Evolutionary conservation across 1,139 yeast species (phyloP), one percentile per base, ranked within the genome.

Genomic region (Ogataea hybrid): DNA sequence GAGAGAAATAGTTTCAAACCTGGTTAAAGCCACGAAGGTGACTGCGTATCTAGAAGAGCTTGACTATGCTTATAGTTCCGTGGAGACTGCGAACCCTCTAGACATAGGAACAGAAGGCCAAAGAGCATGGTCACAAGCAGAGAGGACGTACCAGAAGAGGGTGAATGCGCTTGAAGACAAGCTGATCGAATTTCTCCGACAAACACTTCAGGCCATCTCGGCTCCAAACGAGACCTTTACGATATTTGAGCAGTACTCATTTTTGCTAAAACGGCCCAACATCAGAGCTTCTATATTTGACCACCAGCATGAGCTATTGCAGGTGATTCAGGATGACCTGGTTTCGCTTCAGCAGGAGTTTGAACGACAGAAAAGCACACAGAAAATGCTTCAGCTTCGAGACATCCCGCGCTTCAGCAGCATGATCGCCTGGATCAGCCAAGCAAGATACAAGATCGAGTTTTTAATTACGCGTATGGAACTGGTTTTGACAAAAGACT

Each of bases 401-500:
- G 79, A 73, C 42, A 52, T 79, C 5, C 78, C 85, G 0, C 58
- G 67, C 0, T 63, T 71, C 12, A 63, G 81, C 1, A 69, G 77
- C 1, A 61, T 71, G 0, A 57, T 80, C 6, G 58, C 73, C 2
- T 75, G 83, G 79, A 71, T 72, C 12, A 65, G 64, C 18, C 81
- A 79, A 50, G 64, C 78, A 9, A 70, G 67, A 28, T 51, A 62
- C 20, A 75, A 73, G 42, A 53, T 79, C 3, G 61, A 64, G 10
- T 61, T 62, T 30, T 59, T 78, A 21, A 56, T 69, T 43, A 54
- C 62, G 9, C 66, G 76, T 31, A 64, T 80, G 7, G 77, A 75
- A 37, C 58, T 70, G 11, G 70, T 81, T 2, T 68, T 90, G 9
- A 96, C 97, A 0, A 57, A 68, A n/a, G 84, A 81, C 23, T 90